Evolutionary conservation across 2,329 filamentous ascomycete species (phyloP).

Genomic region (Curvularia sp.): DNA sequence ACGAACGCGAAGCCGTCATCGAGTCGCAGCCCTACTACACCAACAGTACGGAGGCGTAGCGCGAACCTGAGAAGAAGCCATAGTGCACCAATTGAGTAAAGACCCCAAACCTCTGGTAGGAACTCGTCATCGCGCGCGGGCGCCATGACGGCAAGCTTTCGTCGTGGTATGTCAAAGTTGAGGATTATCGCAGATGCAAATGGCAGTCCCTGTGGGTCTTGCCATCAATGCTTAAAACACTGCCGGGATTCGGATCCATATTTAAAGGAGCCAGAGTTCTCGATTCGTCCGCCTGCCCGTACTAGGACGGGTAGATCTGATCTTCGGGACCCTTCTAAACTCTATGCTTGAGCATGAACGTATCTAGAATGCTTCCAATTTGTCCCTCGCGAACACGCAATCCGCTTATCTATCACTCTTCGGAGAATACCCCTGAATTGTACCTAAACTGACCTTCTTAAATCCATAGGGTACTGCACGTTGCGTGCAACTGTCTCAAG

Average conservation of each 20-base stretch:
- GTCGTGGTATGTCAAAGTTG: background rate
- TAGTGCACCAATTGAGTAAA: background rate
- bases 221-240: background rate
- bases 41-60: background rate
- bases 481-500: background rate
- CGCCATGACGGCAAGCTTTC: background rate
- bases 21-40: background rate
- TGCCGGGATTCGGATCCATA: too few relatives aligned
- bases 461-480: background rate
- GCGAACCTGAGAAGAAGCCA: background rate
- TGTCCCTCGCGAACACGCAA: background rate
- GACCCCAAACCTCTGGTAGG: conserved; percentile 1
- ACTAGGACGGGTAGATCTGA: background rate
- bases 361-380: background rate
- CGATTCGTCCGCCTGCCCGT: background rate
- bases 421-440: background rate
- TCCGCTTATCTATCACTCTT: too few relatives aligned
- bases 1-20: background rate
- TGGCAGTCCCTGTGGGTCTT: background rate
- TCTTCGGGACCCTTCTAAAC: background rate
- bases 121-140: background rate
- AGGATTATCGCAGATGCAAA: background rate
- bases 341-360: background rate
- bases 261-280: background rate
- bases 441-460: background rate